Evolutionary conservation across 768 basidiomycete genomes (phyloP).

Genomic region (Polyporus arcularius): DNA sequence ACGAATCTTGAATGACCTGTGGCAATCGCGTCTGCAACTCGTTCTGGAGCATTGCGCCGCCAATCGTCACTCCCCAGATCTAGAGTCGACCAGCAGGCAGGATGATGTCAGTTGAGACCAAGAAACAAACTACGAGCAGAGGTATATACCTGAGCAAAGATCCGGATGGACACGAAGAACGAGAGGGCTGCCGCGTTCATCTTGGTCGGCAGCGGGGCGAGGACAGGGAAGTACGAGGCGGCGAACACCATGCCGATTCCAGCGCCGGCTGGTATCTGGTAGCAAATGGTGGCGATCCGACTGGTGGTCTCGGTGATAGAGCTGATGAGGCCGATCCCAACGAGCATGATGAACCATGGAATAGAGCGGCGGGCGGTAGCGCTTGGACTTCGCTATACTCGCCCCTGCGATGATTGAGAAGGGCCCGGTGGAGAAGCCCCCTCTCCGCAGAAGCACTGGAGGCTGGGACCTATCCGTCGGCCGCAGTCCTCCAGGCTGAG

Average conservation of each 20-base stretch:
- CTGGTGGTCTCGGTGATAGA: constrained; percentile 26
- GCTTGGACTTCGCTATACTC: constrained; percentile 33
- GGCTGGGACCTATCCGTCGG: too few relatives aligned
- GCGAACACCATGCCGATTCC: constrained; percentile 37
- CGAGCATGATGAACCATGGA: constrained; percentile 36
- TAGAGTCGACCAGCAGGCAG: constrained; percentile 10
- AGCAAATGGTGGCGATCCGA: constrained; percentile 18
- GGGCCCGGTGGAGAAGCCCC: constrained; percentile 37
- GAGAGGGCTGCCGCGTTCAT: constrained; percentile 36
- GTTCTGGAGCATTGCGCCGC: constrained; percentile 40
- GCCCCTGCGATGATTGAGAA: constrained; percentile 40
- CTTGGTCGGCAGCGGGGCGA: constrained; percentile 35
- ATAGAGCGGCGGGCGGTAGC: constrained; percentile 40
- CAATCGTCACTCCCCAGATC: constrained; percentile 40
- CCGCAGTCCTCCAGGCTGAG: too few relatives aligned
- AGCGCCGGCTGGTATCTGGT: constrained; percentile 25
- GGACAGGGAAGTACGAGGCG: constrained; percentile 35
- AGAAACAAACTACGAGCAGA: neutral
- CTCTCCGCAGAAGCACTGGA: too few relatives aligned
- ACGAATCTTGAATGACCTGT: constrained; percentile 18
- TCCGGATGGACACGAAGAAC: constrained; percentile 29
- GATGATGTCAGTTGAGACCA: neutral
- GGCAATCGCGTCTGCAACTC: constrained; percentile 35
- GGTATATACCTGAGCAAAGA: constrained; percentile 23
- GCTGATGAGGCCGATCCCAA: constrained; percentile 39